These are phyloP conservation scores for Keqinozyma sinolaborantium DNA, from an alignment of 1,139 yeast genomes.

Conservation along the genomic window DNA sequence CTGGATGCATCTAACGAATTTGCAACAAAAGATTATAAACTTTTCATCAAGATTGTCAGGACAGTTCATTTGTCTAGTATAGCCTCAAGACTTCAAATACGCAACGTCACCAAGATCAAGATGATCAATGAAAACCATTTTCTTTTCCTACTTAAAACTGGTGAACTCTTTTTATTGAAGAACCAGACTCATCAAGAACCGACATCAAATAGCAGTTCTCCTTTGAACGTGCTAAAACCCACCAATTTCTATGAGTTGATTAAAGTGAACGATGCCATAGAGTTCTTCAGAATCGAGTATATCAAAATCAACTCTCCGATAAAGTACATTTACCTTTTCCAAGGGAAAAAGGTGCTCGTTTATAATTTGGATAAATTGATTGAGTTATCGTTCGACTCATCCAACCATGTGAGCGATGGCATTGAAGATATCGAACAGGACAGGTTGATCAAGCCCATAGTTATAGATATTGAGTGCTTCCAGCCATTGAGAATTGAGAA, in stretches of 20 bases:
- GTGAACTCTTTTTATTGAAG: slow-evolving; percentile 37
- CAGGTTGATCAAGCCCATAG: slow-evolving; percentile 21
- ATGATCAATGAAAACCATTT: slow-evolving; percentile 32
- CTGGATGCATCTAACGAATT: slow-evolving; percentile 4
- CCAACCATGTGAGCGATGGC: slow-evolving; percentile 16
- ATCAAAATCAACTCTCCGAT: slow-evolving; percentile 14
- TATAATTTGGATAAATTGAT: slow-evolving; percentile 30
- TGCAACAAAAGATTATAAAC: slow-evolving; percentile 15
- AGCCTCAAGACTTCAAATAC: slow-evolving; percentile 20
- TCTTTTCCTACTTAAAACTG: slow-evolving; percentile 31
- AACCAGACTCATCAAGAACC: slow-evolving; percentile 18
- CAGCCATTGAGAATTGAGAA: slow-evolving; percentile 25
- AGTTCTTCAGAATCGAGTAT: slow-evolving; percentile 26
- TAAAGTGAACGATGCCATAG: slow-evolving; percentile 27
- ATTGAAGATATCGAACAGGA: slow-evolving; percentile 18
- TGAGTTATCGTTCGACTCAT: slow-evolving; percentile 19
- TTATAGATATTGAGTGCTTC: slow-evolving; percentile 22
- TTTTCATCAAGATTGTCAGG: slow-evolving; percentile 29
- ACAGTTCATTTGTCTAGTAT: slow-evolving; percentile 37
- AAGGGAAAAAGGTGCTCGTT: slow-evolving; percentile 26
- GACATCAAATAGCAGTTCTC: slow-evolving; percentile 8
- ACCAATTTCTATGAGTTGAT: slow-evolving; percentile 38
- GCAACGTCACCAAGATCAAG: slow-evolving; percentile 21
- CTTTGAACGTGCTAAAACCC: slow-evolving; percentile 13
- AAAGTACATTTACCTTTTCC: slow-evolving; percentile 23